Conservation (phyloP, 2,329 filamentous ascomycete species). For the Endoconidiophora laricicola region DNA sequence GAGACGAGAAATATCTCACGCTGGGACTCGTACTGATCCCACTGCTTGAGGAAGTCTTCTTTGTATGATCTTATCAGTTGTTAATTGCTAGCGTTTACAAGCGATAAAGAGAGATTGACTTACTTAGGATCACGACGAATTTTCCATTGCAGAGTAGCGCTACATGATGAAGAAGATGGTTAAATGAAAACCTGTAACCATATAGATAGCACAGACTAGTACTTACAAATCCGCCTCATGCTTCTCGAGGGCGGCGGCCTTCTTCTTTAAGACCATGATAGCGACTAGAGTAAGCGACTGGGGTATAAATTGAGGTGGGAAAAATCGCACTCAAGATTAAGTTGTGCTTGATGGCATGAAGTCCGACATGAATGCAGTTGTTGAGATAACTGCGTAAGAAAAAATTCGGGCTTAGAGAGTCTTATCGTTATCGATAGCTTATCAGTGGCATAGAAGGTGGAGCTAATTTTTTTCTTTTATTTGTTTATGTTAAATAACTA, state of each 20-base stretch:
- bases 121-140: constrained; percentile 71
- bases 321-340: too few species aligned
- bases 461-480: too few species aligned
- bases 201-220: not conserved
- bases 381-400: not conserved
- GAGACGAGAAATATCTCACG: constrained; percentile 80
- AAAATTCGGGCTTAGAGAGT: constrained; percentile 6
- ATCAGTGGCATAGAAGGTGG: not conserved
- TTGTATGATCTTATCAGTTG: constrained; percentile 51
- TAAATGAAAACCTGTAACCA: too few species aligned
- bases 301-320: not conserved
- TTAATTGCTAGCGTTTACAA: not conserved
- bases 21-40: constrained; percentile 80
- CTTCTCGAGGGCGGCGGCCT: constrained; percentile 85
- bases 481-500: too few species aligned
- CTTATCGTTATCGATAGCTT: constrained; percentile 11
- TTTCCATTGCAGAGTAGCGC: constrained; percentile 78
- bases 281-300: not conserved
- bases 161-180: constrained; percentile 22
- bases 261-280: constrained; percentile 60
- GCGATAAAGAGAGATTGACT: constrained; percentile 16
- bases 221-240: constrained; percentile 71
- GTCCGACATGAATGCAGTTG: too few species aligned
- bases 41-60: constrained; percentile 77
- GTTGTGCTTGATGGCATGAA: not conserved